Conservation (phyloP, 2,329 filamentous ascomycete genomes). For the Trichoderma semiorbis region DNA sequence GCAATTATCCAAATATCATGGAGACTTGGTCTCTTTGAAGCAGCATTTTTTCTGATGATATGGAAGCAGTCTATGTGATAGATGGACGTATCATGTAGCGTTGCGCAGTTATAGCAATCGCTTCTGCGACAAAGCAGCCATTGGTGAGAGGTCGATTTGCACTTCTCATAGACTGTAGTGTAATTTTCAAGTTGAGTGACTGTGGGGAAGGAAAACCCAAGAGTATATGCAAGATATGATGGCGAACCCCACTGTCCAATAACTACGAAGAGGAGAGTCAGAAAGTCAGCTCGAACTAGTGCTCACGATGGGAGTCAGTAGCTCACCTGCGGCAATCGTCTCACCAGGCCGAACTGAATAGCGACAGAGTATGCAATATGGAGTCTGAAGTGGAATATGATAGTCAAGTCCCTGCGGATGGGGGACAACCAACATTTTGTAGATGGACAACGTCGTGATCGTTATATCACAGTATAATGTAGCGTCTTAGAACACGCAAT, state of each 20-base stretch:
- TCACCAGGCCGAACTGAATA: neutral
- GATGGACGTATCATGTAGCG: neutral
- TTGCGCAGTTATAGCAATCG: neutral
- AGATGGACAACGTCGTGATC: neutral
- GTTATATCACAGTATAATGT: neutral
- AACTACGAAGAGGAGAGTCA: neutral
- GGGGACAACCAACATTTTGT: neutral
- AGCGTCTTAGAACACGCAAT: neutral
- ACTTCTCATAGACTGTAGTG: neutral
- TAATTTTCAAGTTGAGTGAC: neutral
- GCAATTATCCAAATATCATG: neutral
- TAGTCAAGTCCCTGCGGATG: neutral
- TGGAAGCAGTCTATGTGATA: neutral
- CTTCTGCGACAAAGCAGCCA: neutral
- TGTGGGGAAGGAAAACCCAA: neutral
- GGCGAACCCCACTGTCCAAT: neutral
- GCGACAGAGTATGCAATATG: neutral
- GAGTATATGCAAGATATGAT: neutral
- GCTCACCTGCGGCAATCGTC: neutral
- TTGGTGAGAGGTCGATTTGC: neutral
- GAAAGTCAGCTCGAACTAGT: neutral
- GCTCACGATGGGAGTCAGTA: neutral
- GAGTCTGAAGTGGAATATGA: neutral
- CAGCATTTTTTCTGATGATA: neutral
- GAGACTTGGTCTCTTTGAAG: neutral